These are phyloP conservation scores for Phytophthora lateralis DNA, from an alignment of 352 stramenopile genomes.

Conservation along the genomic window DNA sequence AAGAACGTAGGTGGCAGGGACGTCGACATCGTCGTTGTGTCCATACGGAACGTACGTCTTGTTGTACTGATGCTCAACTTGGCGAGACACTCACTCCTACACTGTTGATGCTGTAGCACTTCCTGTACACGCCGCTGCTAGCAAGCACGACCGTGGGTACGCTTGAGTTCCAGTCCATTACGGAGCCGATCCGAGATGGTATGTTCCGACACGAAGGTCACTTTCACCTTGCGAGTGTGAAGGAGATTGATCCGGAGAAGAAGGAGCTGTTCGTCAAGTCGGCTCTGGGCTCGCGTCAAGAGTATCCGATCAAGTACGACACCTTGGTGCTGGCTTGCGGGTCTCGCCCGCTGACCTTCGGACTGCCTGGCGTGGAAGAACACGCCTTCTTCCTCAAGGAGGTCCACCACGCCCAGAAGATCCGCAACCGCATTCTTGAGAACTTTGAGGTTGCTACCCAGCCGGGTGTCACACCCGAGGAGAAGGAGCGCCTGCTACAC, in stretches of 20 bases:
- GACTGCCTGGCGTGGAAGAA: conserved; percentile 87
- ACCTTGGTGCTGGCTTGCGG: conserved; percentile 93
- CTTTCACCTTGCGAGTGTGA: conserved; percentile 76
- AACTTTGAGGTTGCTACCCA: conserved; percentile 97
- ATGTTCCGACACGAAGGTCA: conserved; percentile 72
- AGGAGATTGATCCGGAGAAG: conserved; percentile 71
- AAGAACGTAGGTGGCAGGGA: conserved; percentile 45
- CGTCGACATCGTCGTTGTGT: conserved; percentile 77
- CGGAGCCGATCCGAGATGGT: conserved; percentile 93
- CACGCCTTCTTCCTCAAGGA: conserved; percentile 98
- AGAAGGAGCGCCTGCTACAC: conserved; percentile 92
- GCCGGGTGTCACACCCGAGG: conserved; percentile 77
- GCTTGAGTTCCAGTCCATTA: conserved; percentile 96
- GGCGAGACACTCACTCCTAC: conserved; percentile 1
- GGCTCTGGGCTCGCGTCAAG: conserved; percentile 51
- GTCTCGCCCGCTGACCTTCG: conserved; percentile 95
- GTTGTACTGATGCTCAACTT: not conserved
- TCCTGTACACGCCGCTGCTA: conserved; percentile 97
- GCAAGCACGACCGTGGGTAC: conserved; percentile 94
- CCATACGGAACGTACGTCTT: conserved; percentile 66
- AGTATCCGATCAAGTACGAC: conserved; percentile 93
- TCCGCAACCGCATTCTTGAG: conserved; percentile 78
- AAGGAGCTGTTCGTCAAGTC: conserved; percentile 74
- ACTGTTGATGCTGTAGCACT: conserved; percentile 72
- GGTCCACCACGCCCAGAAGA: conserved; percentile 92